These are phyloP conservation scores for Mrakia blollopis DNA, from an alignment of 768 basidiomycete species.

Conservation along the genomic window DNA sequence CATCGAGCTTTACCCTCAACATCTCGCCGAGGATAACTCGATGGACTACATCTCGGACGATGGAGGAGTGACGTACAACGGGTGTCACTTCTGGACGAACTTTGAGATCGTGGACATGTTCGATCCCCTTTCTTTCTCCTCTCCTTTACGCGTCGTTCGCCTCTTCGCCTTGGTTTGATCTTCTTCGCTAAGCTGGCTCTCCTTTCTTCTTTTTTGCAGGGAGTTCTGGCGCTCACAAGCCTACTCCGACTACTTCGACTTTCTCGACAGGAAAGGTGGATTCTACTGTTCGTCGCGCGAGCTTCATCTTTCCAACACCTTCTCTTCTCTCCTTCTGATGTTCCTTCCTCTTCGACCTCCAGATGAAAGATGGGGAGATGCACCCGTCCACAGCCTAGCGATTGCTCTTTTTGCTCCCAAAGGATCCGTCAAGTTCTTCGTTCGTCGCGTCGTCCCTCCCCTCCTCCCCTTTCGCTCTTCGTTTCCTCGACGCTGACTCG, in stretches of 20 bases:
- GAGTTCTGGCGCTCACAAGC: slow-evolving; percentile 71
- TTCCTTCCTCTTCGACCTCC: slow-evolving; percentile 55
- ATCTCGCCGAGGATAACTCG: slow-evolving; percentile 53
- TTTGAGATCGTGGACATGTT: slow-evolving; percentile 76
- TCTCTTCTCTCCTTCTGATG: not conserved
- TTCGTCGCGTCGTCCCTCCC: not conserved
- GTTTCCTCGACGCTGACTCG: not conserved
- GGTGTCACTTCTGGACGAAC: slow-evolving; percentile 74
- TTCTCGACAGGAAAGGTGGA: slow-evolving; percentile 16
- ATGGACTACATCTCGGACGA: slow-evolving; percentile 73
- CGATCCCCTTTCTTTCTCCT: not conserved
- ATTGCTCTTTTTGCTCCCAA: slow-evolving; percentile 81
- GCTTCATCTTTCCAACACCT: not conserved
- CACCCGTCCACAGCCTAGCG: slow-evolving; percentile 83
- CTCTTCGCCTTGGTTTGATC: not conserved
- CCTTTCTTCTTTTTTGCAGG: not conserved
- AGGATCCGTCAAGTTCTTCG: slow-evolving; percentile 48
- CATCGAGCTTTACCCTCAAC: slow-evolving; percentile 25
- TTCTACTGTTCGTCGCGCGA: not conserved
- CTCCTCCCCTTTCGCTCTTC: not conserved
- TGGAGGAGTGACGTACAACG: slow-evolving; percentile 61
- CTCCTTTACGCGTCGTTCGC: not conserved
- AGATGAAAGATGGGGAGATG: slow-evolving; percentile 71
- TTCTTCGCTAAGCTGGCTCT: too few relatives aligned
- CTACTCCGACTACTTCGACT: slow-evolving; percentile 76